A percentile compares a stretch with the other conserved stretches of the same genome.
phyloP scores from a whole-genome alignment of 2,329 filamentous ascomycete genomes.

The Monosporascus cannonballus region DNA sequence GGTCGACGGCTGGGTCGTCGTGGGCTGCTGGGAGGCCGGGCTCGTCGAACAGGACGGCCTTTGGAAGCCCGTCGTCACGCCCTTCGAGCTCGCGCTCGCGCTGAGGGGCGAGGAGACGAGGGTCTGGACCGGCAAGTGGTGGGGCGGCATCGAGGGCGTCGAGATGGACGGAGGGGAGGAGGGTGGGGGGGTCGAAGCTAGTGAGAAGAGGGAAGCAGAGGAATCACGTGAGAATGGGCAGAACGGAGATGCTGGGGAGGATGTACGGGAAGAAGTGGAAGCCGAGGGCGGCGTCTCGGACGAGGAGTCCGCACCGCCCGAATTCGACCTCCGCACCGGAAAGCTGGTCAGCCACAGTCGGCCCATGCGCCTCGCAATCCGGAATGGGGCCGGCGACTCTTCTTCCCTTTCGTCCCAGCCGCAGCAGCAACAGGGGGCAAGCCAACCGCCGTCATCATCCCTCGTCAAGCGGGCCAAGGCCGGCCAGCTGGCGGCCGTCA shows the following conservation, averaged over 20 bases:
- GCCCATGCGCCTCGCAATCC: conserved; percentile 55
- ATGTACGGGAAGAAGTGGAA: conserved; percentile 7
- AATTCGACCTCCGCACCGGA: conserved; percentile 88
- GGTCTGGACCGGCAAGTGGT: conserved; percentile 85
- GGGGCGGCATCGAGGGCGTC: conserved; percentile 73
- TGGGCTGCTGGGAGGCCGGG: conserved; percentile 97
- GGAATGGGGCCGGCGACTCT: conserved; percentile 15
- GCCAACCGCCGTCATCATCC: conserved; percentile 34
- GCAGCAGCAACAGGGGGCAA: conserved; percentile 15
- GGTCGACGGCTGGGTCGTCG: conserved; percentile 92
- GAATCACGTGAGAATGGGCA: background rate
- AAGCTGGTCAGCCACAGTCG: conserved; percentile 73
- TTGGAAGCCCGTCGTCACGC: conserved; percentile 86
- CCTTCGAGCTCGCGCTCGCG: conserved; percentile 81
- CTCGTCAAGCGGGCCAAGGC: conserved; percentile 52
- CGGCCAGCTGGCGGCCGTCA: conserved; percentile 73
- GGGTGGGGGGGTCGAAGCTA: conserved; percentile 22
- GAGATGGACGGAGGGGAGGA: conserved; percentile 33
- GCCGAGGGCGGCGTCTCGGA: conserved; percentile 45
- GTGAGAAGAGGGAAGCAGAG: conserved; percentile 4
- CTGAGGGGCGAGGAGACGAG: conserved; percentile 69
- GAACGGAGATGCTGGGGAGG: conserved; percentile 1
- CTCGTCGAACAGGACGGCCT: conserved; percentile 85
- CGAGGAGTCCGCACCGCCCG: conserved; percentile 73
- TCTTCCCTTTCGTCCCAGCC: conserved; percentile 4